Evolutionary conservation across 2,329 filamentous ascomycete genomes (phyloP).

Genomic region (Penicillium frequentans): DNA sequence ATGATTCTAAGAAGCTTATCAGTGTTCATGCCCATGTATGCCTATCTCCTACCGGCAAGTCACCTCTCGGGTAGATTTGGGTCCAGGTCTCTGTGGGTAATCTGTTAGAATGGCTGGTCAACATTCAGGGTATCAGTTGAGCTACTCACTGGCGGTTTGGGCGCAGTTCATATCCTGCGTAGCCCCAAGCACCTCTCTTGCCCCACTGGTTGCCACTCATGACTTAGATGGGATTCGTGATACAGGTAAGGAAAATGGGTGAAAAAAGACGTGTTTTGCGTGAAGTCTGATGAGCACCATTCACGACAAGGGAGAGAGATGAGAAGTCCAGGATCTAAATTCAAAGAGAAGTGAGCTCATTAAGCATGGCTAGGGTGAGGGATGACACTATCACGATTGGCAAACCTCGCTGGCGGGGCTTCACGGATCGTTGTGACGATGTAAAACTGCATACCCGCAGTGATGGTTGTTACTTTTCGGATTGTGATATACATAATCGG

Average conservation of each 20-base stretch:
- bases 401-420: too few species aligned
- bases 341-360: neutral
- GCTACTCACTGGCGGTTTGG: neutral
- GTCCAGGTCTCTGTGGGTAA: neutral
- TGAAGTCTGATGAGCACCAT: too few species aligned
- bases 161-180: neutral
- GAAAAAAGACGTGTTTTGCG: too few species aligned
- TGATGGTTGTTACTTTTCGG: neutral
- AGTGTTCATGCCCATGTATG: neutral
- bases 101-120: neutral
- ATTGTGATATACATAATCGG: too few species aligned
- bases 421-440: neutral
- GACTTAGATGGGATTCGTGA: too few species aligned
- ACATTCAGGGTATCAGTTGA: neutral
- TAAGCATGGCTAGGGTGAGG: neutral
- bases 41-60: neutral
- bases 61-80: neutral
- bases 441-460: neutral
- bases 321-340: neutral
- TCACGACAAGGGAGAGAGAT: neutral
- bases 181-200: too few species aligned
- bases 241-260: too few species aligned
- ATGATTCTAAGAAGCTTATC: neutral
- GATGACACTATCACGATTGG: neutral
- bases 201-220: too few species aligned